These are phyloP conservation scores for Podaxis sp. DNA, from an alignment of 768 basidiomycete species.

Conservation along the genomic window DNA sequence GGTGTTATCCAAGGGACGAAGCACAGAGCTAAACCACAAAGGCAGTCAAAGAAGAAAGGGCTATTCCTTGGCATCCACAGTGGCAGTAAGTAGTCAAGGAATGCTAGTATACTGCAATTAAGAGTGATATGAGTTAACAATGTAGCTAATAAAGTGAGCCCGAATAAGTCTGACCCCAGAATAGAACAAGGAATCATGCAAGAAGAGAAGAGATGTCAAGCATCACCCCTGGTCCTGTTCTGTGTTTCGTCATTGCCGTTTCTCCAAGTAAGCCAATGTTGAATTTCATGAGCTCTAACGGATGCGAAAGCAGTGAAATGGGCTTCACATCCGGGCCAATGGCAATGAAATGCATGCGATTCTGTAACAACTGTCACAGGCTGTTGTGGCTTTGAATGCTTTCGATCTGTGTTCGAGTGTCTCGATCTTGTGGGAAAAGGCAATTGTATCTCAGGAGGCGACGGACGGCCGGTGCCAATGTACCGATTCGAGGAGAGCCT, in stretches of 20 bases:
- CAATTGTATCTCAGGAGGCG: neutral
- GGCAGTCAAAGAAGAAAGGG: conserved; percentile 42
- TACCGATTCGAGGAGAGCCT: neutral
- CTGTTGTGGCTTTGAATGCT: neutral
- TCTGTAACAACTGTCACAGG: neutral
- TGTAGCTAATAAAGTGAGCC: too few species aligned
- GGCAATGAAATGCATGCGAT: neutral
- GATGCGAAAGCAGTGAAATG: neutral
- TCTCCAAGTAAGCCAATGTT: neutral
- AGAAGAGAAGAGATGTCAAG: neutral
- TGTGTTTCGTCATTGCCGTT: neutral
- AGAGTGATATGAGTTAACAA: too few species aligned
- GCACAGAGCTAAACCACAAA: conserved; percentile 53
- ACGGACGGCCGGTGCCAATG: neutral
- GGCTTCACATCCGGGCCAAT: neutral
- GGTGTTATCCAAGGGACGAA: conserved; percentile 55
- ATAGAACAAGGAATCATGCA: neutral
- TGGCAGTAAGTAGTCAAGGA: too few species aligned
- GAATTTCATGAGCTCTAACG: neutral
- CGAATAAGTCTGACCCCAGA: neutral
- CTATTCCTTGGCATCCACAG: conserved; percentile 30
- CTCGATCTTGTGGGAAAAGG: too few species aligned
- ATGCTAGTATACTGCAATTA: too few species aligned
- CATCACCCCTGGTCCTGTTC: neutral
- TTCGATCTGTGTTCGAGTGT: neutral